phyloP scores from a whole-genome alignment of 1,284 basidiomycete genomes.

The Tilletiopsis washingtonensis region DNA sequence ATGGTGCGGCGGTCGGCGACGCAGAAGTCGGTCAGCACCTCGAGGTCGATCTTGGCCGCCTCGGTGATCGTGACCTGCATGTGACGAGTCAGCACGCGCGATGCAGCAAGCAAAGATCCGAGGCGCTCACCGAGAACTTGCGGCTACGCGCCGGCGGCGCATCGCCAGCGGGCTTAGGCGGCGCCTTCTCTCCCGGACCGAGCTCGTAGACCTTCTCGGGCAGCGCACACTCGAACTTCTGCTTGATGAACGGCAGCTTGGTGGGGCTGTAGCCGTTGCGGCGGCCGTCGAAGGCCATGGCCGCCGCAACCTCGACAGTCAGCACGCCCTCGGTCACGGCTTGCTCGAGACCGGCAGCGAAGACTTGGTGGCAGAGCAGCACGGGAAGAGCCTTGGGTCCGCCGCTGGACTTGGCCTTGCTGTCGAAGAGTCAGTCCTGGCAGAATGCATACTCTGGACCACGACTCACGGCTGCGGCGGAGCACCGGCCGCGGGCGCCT shows the following conservation, averaged over 20 bases:
- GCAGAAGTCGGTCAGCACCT: slow-evolving; percentile 13
- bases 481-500: neutral
- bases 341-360: slow-evolving; percentile 5
- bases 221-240: slow-evolving; percentile 12
- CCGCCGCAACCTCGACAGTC: slow-evolving; percentile 8
- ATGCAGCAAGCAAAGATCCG: neutral
- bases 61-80: slow-evolving; percentile 16
- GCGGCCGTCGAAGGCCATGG: slow-evolving; percentile 18
- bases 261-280: slow-evolving; percentile 12
- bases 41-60: slow-evolving; percentile 14
- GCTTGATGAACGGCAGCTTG: slow-evolving; percentile 1
- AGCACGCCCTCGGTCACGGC: slow-evolving; percentile 7
- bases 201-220: no score
- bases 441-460: no score
- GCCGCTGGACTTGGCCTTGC: neutral
- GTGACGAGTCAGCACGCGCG: slow-evolving; percentile 5
- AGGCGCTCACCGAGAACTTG: slow-evolving; percentile 1
- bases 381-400: neutral
- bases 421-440: neutral
- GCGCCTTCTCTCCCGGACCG: no score
- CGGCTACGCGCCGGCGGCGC: no score
- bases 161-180: no score
- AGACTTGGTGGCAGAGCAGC: slow-evolving; percentile 9
- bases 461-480: neutral
- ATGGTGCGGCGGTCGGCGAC: slow-evolving; percentile 11